Evolutionary conservation across 495 filamentous ascomycete genomes (phyloP), one percentile per base, ranked within the genome.

Genomic region (Ascobolus immersus): DNA sequence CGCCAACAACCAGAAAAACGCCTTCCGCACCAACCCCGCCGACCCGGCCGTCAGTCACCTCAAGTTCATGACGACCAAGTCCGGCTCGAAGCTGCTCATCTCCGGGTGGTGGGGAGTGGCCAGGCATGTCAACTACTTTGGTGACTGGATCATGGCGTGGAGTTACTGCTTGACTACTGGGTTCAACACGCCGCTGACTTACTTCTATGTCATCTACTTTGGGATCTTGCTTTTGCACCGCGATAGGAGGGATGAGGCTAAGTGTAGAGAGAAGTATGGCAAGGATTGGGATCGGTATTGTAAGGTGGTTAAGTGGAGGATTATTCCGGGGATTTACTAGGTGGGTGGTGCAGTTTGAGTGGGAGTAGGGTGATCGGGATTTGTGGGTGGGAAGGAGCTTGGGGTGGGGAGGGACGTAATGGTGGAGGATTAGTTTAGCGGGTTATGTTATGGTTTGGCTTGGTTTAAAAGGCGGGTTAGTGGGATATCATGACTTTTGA

Each of bases 91-190:
- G 36, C 60, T 94, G 32, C 66, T 96, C 47, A 67, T 65, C 2
- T 75, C 76, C 4, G 86, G 86, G 19, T 96, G 89, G 89, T 94
- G 86, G 89, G 89, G 86, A 24, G 56, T 63, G 14, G 73, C 80
- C 9, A 64, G 89, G 12, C 89, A 96, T 51, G 84, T 93, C 60
- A 96, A 94, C 56, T 94, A 96, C 51, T 53, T 90, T n/a, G 89
- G 84, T 24, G 86, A 96, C 54, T 94, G 84, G 84, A 55, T 82
- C 34, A 78, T 90, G 69, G 65, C 71, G 11, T 94, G 81, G 78
- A 70, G 78, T 0, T 96, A 84, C 53, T 77, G 71, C 38, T 59
- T 96, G 14, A 86, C 89, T 0, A 93, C 86, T 4, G 80, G 79
- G 4, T 55, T 90, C 36, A 79, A 75, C 21, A 81, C 80, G 50